These are phyloP conservation scores for Zopfia rhizophila DNA, from an alignment of 2,329 filamentous ascomycete species.

Conservation along the genomic window DNA sequence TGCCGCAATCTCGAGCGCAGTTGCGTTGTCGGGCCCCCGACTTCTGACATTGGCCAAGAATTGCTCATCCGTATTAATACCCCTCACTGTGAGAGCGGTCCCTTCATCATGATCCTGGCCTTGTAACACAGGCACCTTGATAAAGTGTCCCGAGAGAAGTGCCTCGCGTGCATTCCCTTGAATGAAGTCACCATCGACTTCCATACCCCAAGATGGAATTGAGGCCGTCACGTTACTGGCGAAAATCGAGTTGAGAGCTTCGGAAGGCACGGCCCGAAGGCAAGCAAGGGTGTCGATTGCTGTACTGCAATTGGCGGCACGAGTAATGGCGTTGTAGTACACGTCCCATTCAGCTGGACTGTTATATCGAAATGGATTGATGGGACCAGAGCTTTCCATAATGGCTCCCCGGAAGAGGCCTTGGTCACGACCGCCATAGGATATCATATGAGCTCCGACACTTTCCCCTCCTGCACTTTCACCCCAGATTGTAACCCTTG, in stretches of 20 bases:
- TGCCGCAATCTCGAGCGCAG: no score
- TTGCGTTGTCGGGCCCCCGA: no score
- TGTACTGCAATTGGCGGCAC: constrained; percentile 65
- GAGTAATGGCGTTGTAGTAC: no score
- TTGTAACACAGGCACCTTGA: constrained; percentile 69
- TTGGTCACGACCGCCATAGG: constrained; percentile 56
- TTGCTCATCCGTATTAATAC: constrained; percentile 65
- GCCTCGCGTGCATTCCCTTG: constrained; percentile 60
- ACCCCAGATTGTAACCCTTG: constrained; percentile 35
- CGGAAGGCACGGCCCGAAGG: constrained; percentile 70
- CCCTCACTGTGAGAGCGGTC: constrained; percentile 61
- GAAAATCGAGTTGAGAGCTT: constrained; percentile 64
- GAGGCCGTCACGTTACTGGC: no score
- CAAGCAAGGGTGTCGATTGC: constrained; percentile 42
- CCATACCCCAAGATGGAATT: no score
- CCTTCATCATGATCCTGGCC: constrained; percentile 74
- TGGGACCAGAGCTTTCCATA: constrained; percentile 48
- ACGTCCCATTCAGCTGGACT: no score
- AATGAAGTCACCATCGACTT: constrained; percentile 66
- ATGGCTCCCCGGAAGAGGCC: constrained; percentile 52
- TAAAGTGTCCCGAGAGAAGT: constrained; percentile 66
- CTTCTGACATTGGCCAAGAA: no score
- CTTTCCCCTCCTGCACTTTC: constrained; percentile 50
- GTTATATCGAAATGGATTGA: constrained; percentile 22
- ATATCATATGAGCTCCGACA: constrained; percentile 50